phyloP scores from a whole-genome alignment of 371 early-diverging fungal genomes.

The Haplosporangium sp. region DNA sequence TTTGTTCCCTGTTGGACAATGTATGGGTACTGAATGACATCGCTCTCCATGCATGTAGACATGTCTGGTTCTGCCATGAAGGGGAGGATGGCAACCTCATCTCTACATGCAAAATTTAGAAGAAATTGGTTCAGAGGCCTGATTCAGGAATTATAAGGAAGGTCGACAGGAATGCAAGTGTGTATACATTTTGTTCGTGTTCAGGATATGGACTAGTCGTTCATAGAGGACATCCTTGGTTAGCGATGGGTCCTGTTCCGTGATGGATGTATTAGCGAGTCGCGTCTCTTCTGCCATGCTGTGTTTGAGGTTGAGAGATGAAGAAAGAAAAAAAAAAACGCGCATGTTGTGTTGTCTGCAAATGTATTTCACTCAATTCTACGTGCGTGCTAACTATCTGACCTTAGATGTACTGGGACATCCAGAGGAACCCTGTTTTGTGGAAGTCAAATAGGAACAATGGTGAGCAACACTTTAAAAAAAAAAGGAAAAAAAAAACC shows the following conservation, averaged over 20 bases:
- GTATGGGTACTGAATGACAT: constrained; percentile 24
- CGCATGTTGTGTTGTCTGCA: not conserved
- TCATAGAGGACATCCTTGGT: constrained; percentile 32
- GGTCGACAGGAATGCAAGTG: not conserved
- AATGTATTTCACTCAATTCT: not conserved
- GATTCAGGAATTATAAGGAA: not conserved
- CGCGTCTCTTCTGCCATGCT: constrained; percentile 24
- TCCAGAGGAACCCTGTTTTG: constrained; percentile 48
- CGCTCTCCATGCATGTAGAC: not conserved
- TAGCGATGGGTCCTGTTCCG: constrained; percentile 29
- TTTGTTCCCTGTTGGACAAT: constrained; percentile 41
- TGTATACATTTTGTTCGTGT: constrained; percentile 33
- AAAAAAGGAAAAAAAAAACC: not conserved
- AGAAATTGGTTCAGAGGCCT: not conserved
- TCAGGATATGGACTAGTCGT: constrained; percentile 27
- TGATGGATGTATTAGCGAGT: constrained; percentile 44
- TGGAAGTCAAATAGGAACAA: not conserved
- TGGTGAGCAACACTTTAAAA: not conserved
- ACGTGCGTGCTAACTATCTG: not conserved
- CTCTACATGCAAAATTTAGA: constrained; percentile 8
- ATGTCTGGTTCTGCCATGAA: constrained; percentile 28
- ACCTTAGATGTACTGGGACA: constrained; percentile 55
- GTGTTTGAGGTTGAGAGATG: not conserved
- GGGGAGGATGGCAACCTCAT: constrained; percentile 46
- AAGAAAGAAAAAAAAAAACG: not conserved